Evolutionary conservation across 1,139 yeast species (phyloP), one percentile per base, ranked within the genome.

Genomic region (Hansenula lynferdii): DNA sequence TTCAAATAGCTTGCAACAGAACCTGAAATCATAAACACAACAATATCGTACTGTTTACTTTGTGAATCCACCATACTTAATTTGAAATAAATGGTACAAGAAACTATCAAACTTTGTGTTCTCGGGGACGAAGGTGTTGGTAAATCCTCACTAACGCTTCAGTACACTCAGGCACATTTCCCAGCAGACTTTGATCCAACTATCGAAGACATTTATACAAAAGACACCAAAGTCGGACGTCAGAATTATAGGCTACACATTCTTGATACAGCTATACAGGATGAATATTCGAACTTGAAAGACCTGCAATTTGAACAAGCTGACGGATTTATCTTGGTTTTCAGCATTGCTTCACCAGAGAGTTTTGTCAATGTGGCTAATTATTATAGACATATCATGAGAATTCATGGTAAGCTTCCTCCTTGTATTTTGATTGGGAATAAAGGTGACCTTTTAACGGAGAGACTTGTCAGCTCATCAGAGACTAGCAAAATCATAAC

Each of bases 51-150:
- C n/a, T n/a, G n/a, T n/a, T n/a, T n/a, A n/a, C n/a, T n/a, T n/a
- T n/a, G n/a, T n/a, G n/a, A n/a, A n/a, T n/a, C n/a, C n/a, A n/a
- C n/a, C n/a, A n/a, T n/a, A n/a, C n/a, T n/a, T n/a, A n/a, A n/a
- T 20, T 7, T 20, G n/a, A 12, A 24, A 24, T 14, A 15, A 24
- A 24, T 24, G 26, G 26, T n/a, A 4, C 12, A 12, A n/a, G 30
- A 28, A 18, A 28, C 22, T 10, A 28, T 43, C 4, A 44, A 39
- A 24, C 42, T 49, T 20, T 49, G 53, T 36, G 84, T 85, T 24
- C 86, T 85, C 10, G 95, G 95, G 34, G 75, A 89, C 19, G 68
- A 87, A 32, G 85, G 90, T 8, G 94, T 83, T 20, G 95, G 94
- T 10, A 85, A 85, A 58, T 81, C 89, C 28, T 80, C 92, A 16